Percentiles rank a stretch among this genome's conserved stretches.
phyloP scores from a whole-genome alignment of 73 alveolate genomes.

The Tetrahymena borealis region DNA sequence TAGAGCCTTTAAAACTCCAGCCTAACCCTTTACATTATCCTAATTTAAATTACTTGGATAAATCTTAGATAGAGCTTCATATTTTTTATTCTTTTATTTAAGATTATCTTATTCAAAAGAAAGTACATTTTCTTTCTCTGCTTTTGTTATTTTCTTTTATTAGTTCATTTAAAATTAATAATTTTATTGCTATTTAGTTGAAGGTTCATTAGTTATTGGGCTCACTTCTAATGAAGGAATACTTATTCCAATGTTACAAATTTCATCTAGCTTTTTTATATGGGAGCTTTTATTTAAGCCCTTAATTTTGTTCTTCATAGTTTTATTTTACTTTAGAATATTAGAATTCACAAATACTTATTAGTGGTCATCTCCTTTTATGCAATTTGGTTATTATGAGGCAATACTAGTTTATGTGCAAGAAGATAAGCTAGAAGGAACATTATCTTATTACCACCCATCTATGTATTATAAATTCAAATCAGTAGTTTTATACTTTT shows the following conservation, averaged over 20 bases:
- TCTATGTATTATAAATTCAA: not conserved
- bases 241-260: not conserved
- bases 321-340: not conserved
- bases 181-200: no score
- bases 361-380: not conserved
- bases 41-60: not conserved
- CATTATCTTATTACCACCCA: not conserved
- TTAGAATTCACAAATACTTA: not conserved
- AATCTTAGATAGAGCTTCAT: no score
- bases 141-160: no score
- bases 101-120: no score
- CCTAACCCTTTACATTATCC: not conserved
- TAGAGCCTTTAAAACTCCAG: no score
- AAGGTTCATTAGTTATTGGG: not conserved
- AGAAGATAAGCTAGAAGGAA: not conserved
- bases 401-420: not conserved
- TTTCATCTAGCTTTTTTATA: not conserved
- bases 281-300: not conserved
- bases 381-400: not conserved
- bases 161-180: no score
- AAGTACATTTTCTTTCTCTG: no score
- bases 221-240: not conserved
- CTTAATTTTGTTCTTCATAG: not conserved
- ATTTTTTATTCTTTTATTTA: no score
- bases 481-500: not conserved